A percentile compares a stretch with the other conserved stretches of the same genome.
These are phyloP conservation scores for Tagetes erecta DNA, from an alignment of 129 eudicot species.

Conservation along the genomic window DNA sequence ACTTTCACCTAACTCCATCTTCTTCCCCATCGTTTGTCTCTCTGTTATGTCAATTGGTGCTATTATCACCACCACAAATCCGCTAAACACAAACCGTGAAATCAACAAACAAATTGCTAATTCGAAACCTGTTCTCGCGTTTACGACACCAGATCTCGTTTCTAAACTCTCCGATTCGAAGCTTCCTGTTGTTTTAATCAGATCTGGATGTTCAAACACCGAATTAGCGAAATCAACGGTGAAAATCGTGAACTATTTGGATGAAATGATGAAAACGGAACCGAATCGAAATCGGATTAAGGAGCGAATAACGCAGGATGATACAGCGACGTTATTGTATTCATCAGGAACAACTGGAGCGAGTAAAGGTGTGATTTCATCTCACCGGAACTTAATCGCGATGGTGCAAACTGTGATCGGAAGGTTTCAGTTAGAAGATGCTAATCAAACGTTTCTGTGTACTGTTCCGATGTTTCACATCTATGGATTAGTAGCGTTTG, in stretches of 20 bases:
- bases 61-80: slow-evolving; percentile 85
- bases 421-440: slow-evolving; percentile 47
- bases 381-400: slow-evolving; percentile 77
- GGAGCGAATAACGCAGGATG: slow-evolving; percentile 67
- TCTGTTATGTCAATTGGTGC: slow-evolving; percentile 94
- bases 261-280: slow-evolving; percentile 50
- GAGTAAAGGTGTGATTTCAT: slow-evolving; percentile 92
- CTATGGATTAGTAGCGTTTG: slow-evolving; percentile 85
- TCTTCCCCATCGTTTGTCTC: slow-evolving; percentile 85
- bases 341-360: slow-evolving; percentile 96
- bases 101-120: slow-evolving; percentile 77
- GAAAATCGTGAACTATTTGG: slow-evolving; percentile 40
- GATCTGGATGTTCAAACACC: not conserved
- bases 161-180: slow-evolving; percentile 53
- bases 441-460: slow-evolving; percentile 52
- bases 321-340: slow-evolving; percentile 80
- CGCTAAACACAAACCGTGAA: slow-evolving; percentile 67
- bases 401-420: slow-evolving; percentile 65
- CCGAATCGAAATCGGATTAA: slow-evolving; percentile 49
- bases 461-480: slow-evolving; percentile 99
- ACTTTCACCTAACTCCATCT: slow-evolving; percentile 84
- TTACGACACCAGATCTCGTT: slow-evolving; percentile 56
- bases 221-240: not conserved
- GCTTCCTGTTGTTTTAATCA: slow-evolving; percentile 62
- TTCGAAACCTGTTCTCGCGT: slow-evolving; percentile 76